phyloP scores from a whole-genome alignment of 2,329 filamentous ascomycete species.

The Lachnellula arida region DNA sequence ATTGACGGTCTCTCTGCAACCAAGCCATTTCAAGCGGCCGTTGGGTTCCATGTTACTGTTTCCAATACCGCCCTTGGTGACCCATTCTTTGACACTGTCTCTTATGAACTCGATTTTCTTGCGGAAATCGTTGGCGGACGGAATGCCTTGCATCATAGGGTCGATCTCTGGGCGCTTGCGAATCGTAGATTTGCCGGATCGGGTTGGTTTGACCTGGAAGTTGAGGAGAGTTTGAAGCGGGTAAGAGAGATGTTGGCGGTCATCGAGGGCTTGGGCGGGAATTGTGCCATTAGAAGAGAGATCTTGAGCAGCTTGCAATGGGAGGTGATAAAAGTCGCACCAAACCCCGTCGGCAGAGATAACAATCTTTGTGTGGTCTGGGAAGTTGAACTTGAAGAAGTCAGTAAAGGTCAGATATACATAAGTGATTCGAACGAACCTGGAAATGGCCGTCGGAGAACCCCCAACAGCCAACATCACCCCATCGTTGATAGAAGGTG shows the following conservation, averaged over 20 bases:
- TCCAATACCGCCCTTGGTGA: constrained; percentile 63
- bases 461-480: constrained; percentile 76
- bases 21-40: constrained; percentile 54
- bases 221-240: constrained; percentile 70
- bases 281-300: constrained; percentile 63
- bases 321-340: constrained; percentile 74
- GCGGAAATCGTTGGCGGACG: constrained; percentile 67
- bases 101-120: constrained; percentile 71
- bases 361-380: constrained; percentile 81
- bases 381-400: constrained; percentile 68
- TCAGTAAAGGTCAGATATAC: constrained; percentile 13
- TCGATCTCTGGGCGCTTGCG: constrained; percentile 57
- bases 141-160: constrained; percentile 57
- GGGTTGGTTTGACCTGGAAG: constrained; percentile 47
- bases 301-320: constrained; percentile 62
- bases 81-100: constrained; percentile 66
- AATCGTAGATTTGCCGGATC: constrained; percentile 43
- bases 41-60: constrained; percentile 53
- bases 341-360: constrained; percentile 69
- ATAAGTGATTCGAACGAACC: constrained; percentile 38
- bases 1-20: constrained; percentile 51
- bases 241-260: constrained; percentile 66
- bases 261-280: constrained; percentile 63
- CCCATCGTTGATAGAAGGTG: constrained; percentile 76
- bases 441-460: constrained; percentile 77